These are phyloP conservation scores for Pseudogymnoascus sp. DNA, from an alignment of 2,329 filamentous ascomycete species.

Conservation along the genomic window DNA sequence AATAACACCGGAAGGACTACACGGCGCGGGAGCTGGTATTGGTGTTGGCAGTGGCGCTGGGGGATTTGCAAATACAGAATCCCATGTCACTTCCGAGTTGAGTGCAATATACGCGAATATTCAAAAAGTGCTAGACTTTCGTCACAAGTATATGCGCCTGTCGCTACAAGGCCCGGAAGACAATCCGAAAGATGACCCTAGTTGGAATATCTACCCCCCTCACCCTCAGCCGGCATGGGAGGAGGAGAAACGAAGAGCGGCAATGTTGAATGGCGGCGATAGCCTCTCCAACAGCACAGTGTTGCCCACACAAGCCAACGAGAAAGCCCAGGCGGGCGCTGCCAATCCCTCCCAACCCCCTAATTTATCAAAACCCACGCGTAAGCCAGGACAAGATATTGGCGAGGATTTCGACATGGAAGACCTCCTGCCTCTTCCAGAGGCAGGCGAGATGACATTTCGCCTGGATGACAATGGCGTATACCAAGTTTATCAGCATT, in stretches of 20 bases:
- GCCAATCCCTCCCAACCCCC: constrained; percentile 15
- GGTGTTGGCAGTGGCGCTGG: constrained; percentile 53
- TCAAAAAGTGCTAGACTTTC: constrained; percentile 77
- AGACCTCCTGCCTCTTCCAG: constrained; percentile 69
- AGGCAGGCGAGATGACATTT: constrained; percentile 64
- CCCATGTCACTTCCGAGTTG: constrained; percentile 76
- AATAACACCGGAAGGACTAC: constrained; percentile 45
- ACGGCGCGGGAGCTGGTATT: constrained; percentile 51
- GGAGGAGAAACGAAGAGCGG: constrained; percentile 34
- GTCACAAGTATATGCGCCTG: constrained; percentile 80
- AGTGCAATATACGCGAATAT: constrained; percentile 84
- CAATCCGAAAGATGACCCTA: constrained; percentile 78
- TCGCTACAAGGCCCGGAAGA: constrained; percentile 76
- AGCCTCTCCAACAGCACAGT: constrained; percentile 43
- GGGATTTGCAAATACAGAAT: constrained; percentile 64
- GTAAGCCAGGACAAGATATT: constrained; percentile 84
- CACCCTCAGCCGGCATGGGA: constrained; percentile 90
- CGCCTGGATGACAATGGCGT: constrained; percentile 77
- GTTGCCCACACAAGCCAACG: constrained; percentile 21
- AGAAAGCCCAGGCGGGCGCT: constrained; percentile 20
- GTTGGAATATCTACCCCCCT: constrained; percentile 84
- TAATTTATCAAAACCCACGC: constrained; percentile 33
- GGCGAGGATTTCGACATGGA: constrained; percentile 86
- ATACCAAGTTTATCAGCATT: constrained; percentile 81
- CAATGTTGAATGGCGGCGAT: constrained; percentile 28